Conservation (phyloP, 2,329 filamentous ascomycete genomes). For the Aspergillus vadensis region DNA sequence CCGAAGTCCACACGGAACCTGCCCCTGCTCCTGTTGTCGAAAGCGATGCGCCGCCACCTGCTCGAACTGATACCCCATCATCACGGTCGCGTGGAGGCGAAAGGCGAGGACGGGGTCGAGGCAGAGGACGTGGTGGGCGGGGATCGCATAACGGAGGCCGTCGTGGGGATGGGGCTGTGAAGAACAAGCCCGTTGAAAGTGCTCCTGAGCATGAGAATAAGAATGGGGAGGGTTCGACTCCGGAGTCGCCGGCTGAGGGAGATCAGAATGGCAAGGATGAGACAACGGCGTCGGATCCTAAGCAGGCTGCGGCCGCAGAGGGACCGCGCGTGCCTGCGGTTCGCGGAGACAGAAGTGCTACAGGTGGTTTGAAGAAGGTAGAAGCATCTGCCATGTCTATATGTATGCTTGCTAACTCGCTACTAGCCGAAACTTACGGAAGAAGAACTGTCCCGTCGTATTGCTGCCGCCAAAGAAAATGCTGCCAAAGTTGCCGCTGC, state of each 20-base stretch:
- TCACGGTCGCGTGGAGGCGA: slow-evolving; percentile 34
- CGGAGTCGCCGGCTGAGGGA: slow-evolving; percentile 9
- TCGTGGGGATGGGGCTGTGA: slow-evolving; percentile 21
- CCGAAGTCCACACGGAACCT: slow-evolving; percentile 14
- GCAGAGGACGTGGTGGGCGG: slow-evolving; percentile 29
- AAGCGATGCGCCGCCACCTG: slow-evolving; percentile 17
- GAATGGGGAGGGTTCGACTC: slow-evolving; percentile 17
- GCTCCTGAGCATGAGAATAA: slow-evolving; percentile 15
- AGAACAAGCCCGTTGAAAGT: slow-evolving; percentile 21
- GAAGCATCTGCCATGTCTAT: not conserved
- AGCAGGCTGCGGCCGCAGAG: slow-evolving; percentile 20
- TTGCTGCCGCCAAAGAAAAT: slow-evolving; percentile 63
- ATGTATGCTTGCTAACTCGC: slow-evolving; percentile 28
- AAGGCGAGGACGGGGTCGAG: slow-evolving; percentile 34
- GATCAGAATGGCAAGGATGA: slow-evolving; percentile 20
- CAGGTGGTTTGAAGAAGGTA: slow-evolving; percentile 55
- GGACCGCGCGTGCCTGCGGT: slow-evolving; percentile 48
- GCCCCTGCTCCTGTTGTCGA: slow-evolving; percentile 12
- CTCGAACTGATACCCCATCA: slow-evolving; percentile 26
- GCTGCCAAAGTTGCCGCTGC: slow-evolving; percentile 62
- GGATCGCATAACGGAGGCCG: slow-evolving; percentile 23
- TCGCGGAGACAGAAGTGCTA: slow-evolving; percentile 56
- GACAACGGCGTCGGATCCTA: slow-evolving; percentile 8
- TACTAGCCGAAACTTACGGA: slow-evolving; percentile 63
- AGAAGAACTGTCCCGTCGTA: slow-evolving; percentile 62